Evolutionary conservation across 1,284 basidiomycete species (phyloP), one percentile per base, ranked within the genome.

Genomic region (Psilocybe mexicana): DNA sequence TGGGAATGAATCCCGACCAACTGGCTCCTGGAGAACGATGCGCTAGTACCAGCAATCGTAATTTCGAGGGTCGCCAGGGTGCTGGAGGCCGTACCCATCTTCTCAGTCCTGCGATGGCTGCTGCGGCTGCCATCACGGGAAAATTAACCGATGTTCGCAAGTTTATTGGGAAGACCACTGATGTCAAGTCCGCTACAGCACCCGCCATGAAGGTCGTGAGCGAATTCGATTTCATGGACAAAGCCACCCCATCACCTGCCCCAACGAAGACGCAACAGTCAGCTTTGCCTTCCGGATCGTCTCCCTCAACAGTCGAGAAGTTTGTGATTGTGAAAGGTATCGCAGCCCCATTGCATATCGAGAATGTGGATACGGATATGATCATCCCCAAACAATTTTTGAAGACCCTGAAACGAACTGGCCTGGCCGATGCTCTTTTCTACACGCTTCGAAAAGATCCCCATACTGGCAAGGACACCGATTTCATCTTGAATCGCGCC

Each of bases 1-100:
- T 98, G 62, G 96, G 94, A 44, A 98, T 98, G 96, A 98, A 98
- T 76, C 93, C 95, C 8, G 95, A 98, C 76, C 94, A 96, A 74
- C 81, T 98, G 53, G 80, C 84, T 38, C 93, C 94, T 2, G 89
- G 91, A 48, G 92, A 98, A 74, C 90, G 96, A 52, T 98, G 95
- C 70, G 95, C 96, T 5, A 95, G 92, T 67, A 98, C 96, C 43
- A 96, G 94, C 70, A 98, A 98, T 77, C 89, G 96, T 62, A 98
- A 98, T 78, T 98, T 98, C 69, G 95, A 98, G 75, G 95, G 96
- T 52, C 89, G 86, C 43, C 93, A 96, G 72, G 94, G 94, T 61
- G 85, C 94, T 42, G 94, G 94, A 65, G 95, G 95, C 30, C 86
- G 95, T 43, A 98, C 95, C 6, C 95, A 98, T 73, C 82, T 98